phyloP scores from a whole-genome alignment of 78 protist genomes.

The Dictyostelium discoideum region dicty_2.7 NC_007088.5:1819501-1820000 shows the following conservation, averaged over 20 bases:
- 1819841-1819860: not conserved
- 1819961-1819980: not conserved
- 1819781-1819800: not conserved
- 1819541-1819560: slow-evolving; percentile 55
- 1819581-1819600: slow-evolving; percentile 41
- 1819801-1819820: not conserved
- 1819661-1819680: slow-evolving; percentile 7
- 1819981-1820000: not conserved
- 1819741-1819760: not conserved
- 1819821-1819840: not conserved
- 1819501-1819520: not conserved
- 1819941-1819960: slow-evolving; percentile 30
- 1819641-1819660: slow-evolving; percentile 28
- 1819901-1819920: slow-evolving; percentile 35
- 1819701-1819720: slow-evolving; percentile 1
- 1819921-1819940: slow-evolving; percentile 36
- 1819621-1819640: slow-evolving; percentile 57
- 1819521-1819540: slow-evolving; percentile 50
- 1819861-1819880: not conserved
- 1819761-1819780: not conserved
- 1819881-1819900: slow-evolving; percentile 55
- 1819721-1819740: slow-evolving; percentile 25
- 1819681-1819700: slow-evolving; percentile 31
- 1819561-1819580: not conserved
- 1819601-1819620: slow-evolving; percentile 53